Evolutionary conservation across 306 rosid species (phyloP).

Genomic region (Acacia melanoxylon): DNA sequence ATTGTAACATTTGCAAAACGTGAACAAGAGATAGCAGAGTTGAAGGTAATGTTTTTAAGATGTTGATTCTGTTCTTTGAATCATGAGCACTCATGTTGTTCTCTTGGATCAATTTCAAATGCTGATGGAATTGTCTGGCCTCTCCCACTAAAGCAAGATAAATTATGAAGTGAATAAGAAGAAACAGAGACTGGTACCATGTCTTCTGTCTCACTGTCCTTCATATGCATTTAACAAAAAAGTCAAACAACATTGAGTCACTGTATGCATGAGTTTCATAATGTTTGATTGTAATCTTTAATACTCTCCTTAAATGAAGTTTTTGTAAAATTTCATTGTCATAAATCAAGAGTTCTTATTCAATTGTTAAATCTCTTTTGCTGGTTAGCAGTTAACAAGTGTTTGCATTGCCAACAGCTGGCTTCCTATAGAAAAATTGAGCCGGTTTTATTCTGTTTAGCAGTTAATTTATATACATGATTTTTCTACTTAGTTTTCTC

Average conservation of each 20-base stretch:
- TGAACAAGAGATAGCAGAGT: constrained; percentile 92
- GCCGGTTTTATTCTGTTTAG: constrained; percentile 3
- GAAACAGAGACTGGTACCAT: neutral
- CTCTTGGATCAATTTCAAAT: constrained; percentile 21
- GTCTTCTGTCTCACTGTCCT: constrained; percentile 4
- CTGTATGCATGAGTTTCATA: constrained; percentile 7
- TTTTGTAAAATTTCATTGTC: neutral
- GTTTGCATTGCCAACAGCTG: neutral
- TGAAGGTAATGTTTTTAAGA: constrained; percentile 54
- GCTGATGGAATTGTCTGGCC: neutral
- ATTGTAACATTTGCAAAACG: constrained; percentile 90
- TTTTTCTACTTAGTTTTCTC: constrained; percentile 16
- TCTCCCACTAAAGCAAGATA: constrained; percentile 7
- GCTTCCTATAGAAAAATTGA: neutral
- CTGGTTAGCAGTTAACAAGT: constrained; percentile 13
- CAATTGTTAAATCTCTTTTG: neutral
- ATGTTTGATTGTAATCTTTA: neutral
- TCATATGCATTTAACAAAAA: constrained; percentile 14
- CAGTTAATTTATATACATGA: neutral
- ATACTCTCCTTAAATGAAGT: neutral
- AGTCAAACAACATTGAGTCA: constrained; percentile 5
- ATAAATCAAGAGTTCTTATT: neutral
- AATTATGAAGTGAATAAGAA: neutral
- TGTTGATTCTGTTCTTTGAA: neutral
- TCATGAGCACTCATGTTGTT: constrained; percentile 13